Base-by-base conservation (phyloP, 2,329 filamentous ascomycete species). In the Cercospora nicotianae region DNA sequence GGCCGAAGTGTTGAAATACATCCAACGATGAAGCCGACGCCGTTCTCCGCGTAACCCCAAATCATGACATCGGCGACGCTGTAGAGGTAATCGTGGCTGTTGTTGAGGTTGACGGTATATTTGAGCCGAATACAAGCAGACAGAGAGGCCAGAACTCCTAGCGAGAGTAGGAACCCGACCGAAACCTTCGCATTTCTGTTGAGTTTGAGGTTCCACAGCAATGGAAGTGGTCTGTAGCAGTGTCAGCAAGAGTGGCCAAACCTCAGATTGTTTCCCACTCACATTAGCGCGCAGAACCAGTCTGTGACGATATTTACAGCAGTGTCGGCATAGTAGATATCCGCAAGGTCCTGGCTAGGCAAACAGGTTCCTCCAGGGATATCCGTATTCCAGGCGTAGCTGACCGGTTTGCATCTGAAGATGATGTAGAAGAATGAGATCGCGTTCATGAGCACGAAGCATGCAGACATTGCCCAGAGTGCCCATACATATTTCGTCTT, bases 401-500 rank as follows among this genome's bases (percentile, higher is more conserved):
- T 68, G 66, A 79, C 75, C 3, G 78, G 78, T 5, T 69, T 65
- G 69, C 78, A 80, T 31, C 76, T 76, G 69, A 79, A 79, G 53
- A 79, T 76, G 69, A 80, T 79, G 69, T 79, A 79, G 55, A 80
- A 72, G 23, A 76, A 71, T 0, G 76, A 73, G 30, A 75, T 76
- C 5, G 78, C 20, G 63, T 98, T 79, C 71, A 77, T 75, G 20
- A 73, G 64, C 3, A 75, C 73, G 61, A 78, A 79, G 23, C 78
- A 70, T 7, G 42, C 71, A 6, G 75, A 74, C 42, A 79, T 75
- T 53, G 60, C 69, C 58, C 76, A 79, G 8, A 78, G 72, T 13
- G 69, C 71, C 51, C 73, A 73, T 7, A 74, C 68, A 39, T 75
- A 79, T 5, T 65, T 65, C 36, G 70, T 73, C 53, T 72, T 75